These are phyloP conservation scores for Penicillium digitatum DNA, from an alignment of 2,329 filamentous ascomycete genomes.

Conservation along the genomic window DNA sequence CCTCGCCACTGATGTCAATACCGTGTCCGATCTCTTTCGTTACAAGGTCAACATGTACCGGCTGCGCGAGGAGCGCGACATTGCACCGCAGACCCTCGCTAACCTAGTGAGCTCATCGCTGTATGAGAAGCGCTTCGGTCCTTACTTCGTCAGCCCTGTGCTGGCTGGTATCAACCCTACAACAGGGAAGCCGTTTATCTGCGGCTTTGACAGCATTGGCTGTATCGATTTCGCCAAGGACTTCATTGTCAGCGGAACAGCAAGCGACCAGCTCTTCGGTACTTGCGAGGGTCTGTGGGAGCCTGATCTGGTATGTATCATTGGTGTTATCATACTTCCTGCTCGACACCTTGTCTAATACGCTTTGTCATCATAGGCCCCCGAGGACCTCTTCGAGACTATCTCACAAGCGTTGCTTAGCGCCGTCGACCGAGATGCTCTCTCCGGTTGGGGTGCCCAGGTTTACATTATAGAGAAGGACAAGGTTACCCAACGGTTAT, in stretches of 20 bases:
- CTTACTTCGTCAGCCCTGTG: constrained; percentile 93
- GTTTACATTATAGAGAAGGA: constrained; percentile 99
- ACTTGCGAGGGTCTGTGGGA: constrained; percentile 98
- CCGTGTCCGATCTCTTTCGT: constrained; percentile 93
- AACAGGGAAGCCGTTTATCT: constrained; percentile 93
- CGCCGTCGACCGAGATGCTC: constrained; percentile 90
- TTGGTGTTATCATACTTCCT: not conserved
- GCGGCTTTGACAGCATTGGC: constrained; percentile 97
- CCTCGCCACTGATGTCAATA: constrained; percentile 90
- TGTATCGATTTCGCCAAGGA: constrained; percentile 99
- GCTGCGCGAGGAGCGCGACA: constrained; percentile 93
- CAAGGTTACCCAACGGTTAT: constrained; percentile 97
- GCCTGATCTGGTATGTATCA: constrained; percentile 75
- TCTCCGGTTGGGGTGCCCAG: constrained; percentile 97
- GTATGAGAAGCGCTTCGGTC: constrained; percentile 94
- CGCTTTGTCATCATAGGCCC: constrained; percentile 52
- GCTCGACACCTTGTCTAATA: not conserved
- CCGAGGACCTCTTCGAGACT: constrained; percentile 96
- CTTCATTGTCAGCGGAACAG: constrained; percentile 96
- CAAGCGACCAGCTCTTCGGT: constrained; percentile 95
- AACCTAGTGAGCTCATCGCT: constrained; percentile 88
- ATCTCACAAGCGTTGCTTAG: constrained; percentile 94
- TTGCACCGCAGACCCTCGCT: constrained; percentile 89
- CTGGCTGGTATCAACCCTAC: constrained; percentile 93
- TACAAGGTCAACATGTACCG: constrained; percentile 99